Base-by-base conservation (phyloP, 2,329 filamentous ascomycete species). In the Diplodia corticola region DNA sequence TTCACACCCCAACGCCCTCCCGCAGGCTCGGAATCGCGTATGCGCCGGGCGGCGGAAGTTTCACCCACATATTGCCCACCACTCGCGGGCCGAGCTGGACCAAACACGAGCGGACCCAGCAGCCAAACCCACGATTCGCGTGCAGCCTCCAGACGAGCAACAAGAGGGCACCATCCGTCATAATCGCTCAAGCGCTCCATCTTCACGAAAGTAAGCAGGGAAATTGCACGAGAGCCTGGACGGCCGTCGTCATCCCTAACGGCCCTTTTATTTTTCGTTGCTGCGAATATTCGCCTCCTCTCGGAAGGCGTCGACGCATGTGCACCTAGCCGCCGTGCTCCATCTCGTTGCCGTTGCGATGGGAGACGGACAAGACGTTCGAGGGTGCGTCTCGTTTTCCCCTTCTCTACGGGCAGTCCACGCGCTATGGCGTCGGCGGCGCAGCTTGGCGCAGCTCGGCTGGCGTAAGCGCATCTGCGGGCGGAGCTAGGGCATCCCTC, bases 341-440 rank as follows among this genome's bases (percentile, higher is more conserved):
- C 35, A 10, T 35, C 33, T 35, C n/a, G n/a, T n/a, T 12, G 6
- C 7, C 51, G 30, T 35, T 44, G 40, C n/a, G 40, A 44, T 20
- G 40, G 40, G 40, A 35, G 33, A 35, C 33, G 10, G 9, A 10
- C 10, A 7, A 35, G 33, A 44, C 40, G 40, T 44, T 44, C 40
- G 40, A 44, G 40, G 40, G 7, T 20, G n/a, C n/a, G n/a, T n/a
- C n/a, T n/a, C n/a, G n/a, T n/a, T 15, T 37, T 15, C 30, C 28
- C 24, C 48, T 50, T 24, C 20, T 12, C 51, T 26, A 35, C n/a
- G 30, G n/a, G 48, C 28, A 24, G n/a, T 60, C 55, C 57, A 61
- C 49, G 57, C 57, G n/a, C 44, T 2, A 61, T 61, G 40, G 57
- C 57, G 57, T 61, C 57, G 57, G 57, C 57, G 57, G 57, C 57